phyloP scores from a whole-genome alignment of 805 yeast genomes.

The Nakazawaea ishiwadae region DNA sequence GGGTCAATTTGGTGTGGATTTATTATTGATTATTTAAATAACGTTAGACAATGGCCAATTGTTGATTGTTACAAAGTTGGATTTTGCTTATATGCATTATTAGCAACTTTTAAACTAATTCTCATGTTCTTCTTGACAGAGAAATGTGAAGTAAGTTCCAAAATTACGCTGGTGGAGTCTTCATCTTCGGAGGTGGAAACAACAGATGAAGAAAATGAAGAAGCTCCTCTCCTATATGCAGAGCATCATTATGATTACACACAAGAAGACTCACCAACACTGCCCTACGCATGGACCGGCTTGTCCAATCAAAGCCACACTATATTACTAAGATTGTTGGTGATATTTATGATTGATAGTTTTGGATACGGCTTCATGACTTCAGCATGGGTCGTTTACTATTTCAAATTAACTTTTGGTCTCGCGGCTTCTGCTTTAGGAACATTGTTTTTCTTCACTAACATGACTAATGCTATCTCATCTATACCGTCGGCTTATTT shows the following conservation, averaged over 20 bases:
- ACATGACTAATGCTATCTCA: conserved; percentile 58
- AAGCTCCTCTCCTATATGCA: conserved; percentile 13
- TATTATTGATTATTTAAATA: conserved; percentile 41
- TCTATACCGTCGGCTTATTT: conserved; percentile 74
- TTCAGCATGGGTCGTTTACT: conserved; percentile 82
- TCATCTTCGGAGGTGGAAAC: conserved; percentile 1
- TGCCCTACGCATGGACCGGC: no score
- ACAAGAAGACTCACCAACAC: no score
- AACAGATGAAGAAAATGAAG: conserved; percentile 1
- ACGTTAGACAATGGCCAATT: conserved; percentile 26
- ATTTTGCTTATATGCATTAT: conserved; percentile 49
- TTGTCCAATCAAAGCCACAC: conserved; percentile 38
- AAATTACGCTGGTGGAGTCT: conserved; percentile 21
- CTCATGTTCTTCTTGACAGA: conserved; percentile 47
- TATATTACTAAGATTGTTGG: conserved; percentile 42
- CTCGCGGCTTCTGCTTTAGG: conserved; percentile 61
- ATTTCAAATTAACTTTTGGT: conserved; percentile 55
- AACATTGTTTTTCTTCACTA: conserved; percentile 58
- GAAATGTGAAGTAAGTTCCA: conserved; percentile 42
- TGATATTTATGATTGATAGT: conserved; percentile 78
- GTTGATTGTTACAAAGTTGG: conserved; percentile 49
- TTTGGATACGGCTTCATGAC: conserved; percentile 89
- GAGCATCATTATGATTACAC: conserved; percentile 16
- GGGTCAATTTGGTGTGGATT: conserved; percentile 68
- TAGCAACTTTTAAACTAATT: conserved; percentile 49